Evolutionary conservation across 2,329 filamentous ascomycete species (phyloP), one percentile per base, ranked within the genome.

Genomic region (Emmonsia crescens): DNA sequence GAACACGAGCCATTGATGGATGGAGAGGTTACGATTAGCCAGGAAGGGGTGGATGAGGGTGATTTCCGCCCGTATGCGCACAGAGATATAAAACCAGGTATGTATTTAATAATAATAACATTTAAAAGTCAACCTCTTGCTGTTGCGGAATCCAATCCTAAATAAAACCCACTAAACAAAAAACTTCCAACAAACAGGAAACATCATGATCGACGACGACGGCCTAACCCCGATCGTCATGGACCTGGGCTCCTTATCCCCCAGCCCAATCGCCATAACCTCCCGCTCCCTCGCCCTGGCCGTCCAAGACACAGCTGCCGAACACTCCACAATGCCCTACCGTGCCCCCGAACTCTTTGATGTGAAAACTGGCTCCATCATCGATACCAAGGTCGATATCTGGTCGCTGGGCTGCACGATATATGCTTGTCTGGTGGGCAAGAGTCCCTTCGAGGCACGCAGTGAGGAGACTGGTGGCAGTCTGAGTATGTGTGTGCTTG

Each of bases 251-350:
- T 96, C 91, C 62, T 81, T 99, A 61, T 88, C 91, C 48, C 89
- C 89, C 21, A 91, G 90, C 1, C 94, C 94, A 1, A 89, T 91
- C 62, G 85, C 89, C 31, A 93, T 97, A 68, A 96, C 93, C 4
- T 94, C 89, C 21, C 87, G 93, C 64, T 95, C 91, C 2, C 82
- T 95, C 60, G 94, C 94, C 52, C 85, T 99, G 56, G 90, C 92
- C 60, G 89, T 96, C 42, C 94, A 97, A 77, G 94, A 99, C 75
- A 89, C 85, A 48, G 94, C 94, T 27, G 94, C 93, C 60, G 94
- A 99, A 75, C 93, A 97, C 80, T 93, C 87, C 66, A 99, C 94
- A 48, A 97, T 99, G 93, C 92, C 94, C 0, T 99, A 99, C 78
- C 91, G 94, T 63, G 94, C 94, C 1, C 94, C 94, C 0, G 94